Evolutionary conservation across 2,329 filamentous ascomycete genomes (phyloP), one percentile per base, ranked within the genome.

Genomic region (Aspergillus nomiae): DNA sequence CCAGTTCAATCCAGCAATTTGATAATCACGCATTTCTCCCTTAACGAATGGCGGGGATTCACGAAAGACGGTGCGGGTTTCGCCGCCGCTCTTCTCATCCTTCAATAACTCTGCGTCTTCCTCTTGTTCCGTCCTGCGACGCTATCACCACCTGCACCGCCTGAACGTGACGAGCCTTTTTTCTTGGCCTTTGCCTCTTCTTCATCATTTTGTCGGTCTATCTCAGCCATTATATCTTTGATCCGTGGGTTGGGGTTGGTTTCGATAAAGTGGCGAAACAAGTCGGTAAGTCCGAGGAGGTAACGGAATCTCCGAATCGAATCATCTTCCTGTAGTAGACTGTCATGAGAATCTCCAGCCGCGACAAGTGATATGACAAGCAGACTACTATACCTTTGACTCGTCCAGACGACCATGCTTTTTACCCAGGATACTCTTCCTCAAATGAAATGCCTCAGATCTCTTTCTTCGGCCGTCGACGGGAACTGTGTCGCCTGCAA

Each of bases 191-290:
- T 90, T 45, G 84, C 83, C 34, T 88, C 86, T 69, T 93, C 81
- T 66, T 87, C 92, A 14, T 86, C 89, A 76, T 98, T 96, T 76
- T 97, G 94, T 54, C 92, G 90, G 78, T 99, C 95, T 73, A 98
- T 97, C 78, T 97, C 92, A 57, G 87, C 86, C 86, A 98, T 95
- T 70, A 97, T 92, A 63, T 96, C 92, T 71, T 94, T 92, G 73
- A 98, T 95, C 71, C 92, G 92, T 19, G 95, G 94, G 74, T 99
- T 94, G 6, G 94, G 94, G 74, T 97, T 99, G 10, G 93, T 92
- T 75, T 98, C 94, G 80, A 99, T 99, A 78, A 99, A 99, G 80
- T 99, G 95, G 68, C 96, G 92, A 83, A 99, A 99, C 24, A 99
- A 85, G 74, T 99, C 95, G 19, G 95, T 99, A 58, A 99, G 84